These are phyloP conservation scores for Ligustrum vulgare DNA, from an alignment of 257 asterid species.

Conservation along the genomic window DNA sequence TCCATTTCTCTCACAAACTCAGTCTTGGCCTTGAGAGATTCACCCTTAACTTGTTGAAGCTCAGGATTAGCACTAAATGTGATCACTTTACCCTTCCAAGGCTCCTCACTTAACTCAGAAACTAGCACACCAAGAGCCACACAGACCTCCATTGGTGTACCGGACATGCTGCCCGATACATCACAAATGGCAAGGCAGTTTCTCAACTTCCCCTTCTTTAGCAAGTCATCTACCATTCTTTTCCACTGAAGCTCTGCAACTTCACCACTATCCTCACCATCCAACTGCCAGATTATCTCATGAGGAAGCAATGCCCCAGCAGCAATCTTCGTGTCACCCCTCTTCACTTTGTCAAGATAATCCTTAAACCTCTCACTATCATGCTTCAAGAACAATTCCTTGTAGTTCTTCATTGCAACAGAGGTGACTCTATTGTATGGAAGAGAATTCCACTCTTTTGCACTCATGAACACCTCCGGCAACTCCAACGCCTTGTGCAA, in stretches of 20 bases:
- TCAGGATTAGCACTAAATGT: conserved; percentile 48
- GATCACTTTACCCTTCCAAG: conserved; percentile 61
- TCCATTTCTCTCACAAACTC: conserved; percentile 39
- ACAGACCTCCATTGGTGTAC: conserved; percentile 58
- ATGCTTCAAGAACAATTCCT: conserved; percentile 33
- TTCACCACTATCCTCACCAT: conserved; percentile 24
- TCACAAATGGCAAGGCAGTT: conserved; percentile 57
- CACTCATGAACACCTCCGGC: conserved; percentile 69
- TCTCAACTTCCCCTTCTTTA: conserved; percentile 43
- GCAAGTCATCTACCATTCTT: conserved; percentile 53
- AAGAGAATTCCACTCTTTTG: conserved; percentile 43
- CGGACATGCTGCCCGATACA: conserved; percentile 51
- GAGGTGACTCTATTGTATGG: conserved; percentile 54
- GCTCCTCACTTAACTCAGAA: conserved; percentile 56
- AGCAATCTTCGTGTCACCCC: conserved; percentile 48
- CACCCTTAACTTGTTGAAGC: conserved; percentile 37
- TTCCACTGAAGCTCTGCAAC: conserved; percentile 66
- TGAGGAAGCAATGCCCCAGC: conserved; percentile 70
- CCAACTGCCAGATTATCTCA: conserved; percentile 40
- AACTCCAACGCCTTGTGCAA: conserved; percentile 46
- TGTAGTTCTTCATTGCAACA: conserved; percentile 57
- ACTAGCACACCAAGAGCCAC: conserved; percentile 55
- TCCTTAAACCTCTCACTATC: conserved; percentile 43
- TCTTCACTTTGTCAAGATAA: conserved; percentile 51
- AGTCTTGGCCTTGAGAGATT: conserved; percentile 36